Conservation (phyloP, 1,139 yeast species). For the Geotrichum macrosporum region DNA sequence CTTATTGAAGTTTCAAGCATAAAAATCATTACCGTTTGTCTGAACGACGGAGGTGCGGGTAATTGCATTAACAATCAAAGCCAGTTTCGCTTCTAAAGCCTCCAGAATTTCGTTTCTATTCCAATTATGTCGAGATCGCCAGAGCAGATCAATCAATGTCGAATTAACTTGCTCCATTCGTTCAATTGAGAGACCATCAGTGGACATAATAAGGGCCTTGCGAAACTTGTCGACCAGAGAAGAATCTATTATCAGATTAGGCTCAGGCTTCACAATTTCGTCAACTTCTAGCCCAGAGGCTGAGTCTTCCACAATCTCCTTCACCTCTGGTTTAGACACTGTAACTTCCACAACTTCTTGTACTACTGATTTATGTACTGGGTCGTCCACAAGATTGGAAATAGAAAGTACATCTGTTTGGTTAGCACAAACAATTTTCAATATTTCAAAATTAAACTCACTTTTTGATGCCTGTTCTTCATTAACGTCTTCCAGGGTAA, state of each 20-base stretch:
- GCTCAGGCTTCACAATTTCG: conserved; percentile 3
- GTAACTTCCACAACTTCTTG: not conserved
- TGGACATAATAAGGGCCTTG: conserved; percentile 37
- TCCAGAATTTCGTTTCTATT: conserved; percentile 47
- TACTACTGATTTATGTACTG: conserved; percentile 15
- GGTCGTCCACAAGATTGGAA: conserved; percentile 1
- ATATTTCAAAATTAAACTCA: not conserved
- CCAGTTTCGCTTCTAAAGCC: conserved; percentile 24
- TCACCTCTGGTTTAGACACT: not conserved
- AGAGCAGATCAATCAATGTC: conserved; percentile 63
- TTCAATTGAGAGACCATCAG: conserved; percentile 57
- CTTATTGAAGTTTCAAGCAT: too few relatives aligned
- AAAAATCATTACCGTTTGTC: not conserved
- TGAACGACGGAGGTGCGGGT: not conserved
- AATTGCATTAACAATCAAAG: conserved; percentile 21
- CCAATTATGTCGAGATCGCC: conserved; percentile 67
- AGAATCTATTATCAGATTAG: conserved; percentile 33
- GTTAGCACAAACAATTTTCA: conserved; percentile 12
- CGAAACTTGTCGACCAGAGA: conserved; percentile 33
- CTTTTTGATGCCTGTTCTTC: not conserved
- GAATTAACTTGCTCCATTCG: conserved; percentile 74
- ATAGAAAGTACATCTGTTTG: conserved; percentile 17
- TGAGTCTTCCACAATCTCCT: not conserved
- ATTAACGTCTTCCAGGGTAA: too few relatives aligned
- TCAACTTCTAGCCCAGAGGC: not conserved